Base-by-base conservation (phyloP, 129 eudicot species). In the Oenanthe sinensis region DNA sequence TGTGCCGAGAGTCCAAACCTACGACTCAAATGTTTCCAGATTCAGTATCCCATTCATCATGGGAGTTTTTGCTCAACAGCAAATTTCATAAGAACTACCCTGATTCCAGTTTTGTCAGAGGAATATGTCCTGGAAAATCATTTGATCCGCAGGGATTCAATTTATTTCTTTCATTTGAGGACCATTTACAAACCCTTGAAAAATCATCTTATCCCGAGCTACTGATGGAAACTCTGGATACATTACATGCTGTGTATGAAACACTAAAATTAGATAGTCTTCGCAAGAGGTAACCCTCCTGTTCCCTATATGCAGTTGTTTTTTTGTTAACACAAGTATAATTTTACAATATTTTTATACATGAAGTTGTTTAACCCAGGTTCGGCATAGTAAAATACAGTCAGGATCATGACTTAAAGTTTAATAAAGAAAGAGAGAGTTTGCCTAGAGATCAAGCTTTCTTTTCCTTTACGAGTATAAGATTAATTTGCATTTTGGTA, bases 241-340 rank as follows among this genome's bases (percentile, higher is more conserved):
- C 89, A 26, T 88, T 96, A 83, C 99, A 96, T 86, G 91, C 97
- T 75, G 95, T 96, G 65, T 96, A 96, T 81, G 99, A 96, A 86
- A 87, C 87, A 74, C 85, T 92, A 81, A 96, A 96, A 84, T 91
- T 96, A 65, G 84, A 92, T 79, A 87, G 82, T 84, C 95, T 90
- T 79, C 99, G 97, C 47, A 96, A 89, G 85, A 80, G 94, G 98
- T 93, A 84, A 77, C 45, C 71, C 50, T 70, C 75, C 10, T 47
- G 33, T 28, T 44, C 74, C 16, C 55, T 13, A 14, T 30, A 74
- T 4, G 12, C 20, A 46, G 14, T 40, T 22, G 3, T 7, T 24
- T 46, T 74, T 74, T 9, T 46, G 42, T 45, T 46, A n/a, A 74
- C 6, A 2, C 22, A 45, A 45, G 22, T 74, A 0, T 62, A 4